A percentile compares a stretch with the other conserved stretches of the same genome.
These are phyloP conservation scores for Salix exigua DNA, from an alignment of 345 rosid species.

Conservation along the genomic window DNA sequence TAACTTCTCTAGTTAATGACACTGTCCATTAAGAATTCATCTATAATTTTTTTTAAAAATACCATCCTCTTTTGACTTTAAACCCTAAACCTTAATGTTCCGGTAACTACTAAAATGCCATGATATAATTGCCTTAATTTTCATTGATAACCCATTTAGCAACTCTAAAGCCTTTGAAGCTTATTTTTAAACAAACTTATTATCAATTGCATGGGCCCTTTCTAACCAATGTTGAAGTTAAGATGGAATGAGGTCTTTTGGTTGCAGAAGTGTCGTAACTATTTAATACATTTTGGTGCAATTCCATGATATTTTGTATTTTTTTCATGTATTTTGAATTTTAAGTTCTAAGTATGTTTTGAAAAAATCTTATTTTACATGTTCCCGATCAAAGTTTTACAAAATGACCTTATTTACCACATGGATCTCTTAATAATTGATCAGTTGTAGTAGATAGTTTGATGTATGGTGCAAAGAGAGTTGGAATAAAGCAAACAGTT, in stretches of 20 bases:
- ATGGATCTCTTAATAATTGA: not conserved
- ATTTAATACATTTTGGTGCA: not conserved
- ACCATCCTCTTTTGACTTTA: not conserved
- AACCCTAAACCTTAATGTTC: not conserved
- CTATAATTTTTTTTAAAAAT: too few relatives aligned
- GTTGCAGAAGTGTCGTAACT: not conserved
- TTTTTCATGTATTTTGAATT: not conserved
- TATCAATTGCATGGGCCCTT: not conserved
- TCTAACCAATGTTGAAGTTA: not conserved
- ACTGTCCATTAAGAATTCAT: not conserved
- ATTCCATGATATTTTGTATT: not conserved
- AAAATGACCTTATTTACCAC: not conserved
- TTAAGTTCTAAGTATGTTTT: not conserved
- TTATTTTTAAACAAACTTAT: not conserved
- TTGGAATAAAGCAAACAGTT: not conserved
- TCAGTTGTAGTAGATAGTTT: not conserved
- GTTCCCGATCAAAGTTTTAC: not conserved
- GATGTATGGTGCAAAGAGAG: not conserved
- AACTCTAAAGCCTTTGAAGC: not conserved
- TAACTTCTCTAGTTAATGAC: not conserved
- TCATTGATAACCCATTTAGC: not conserved
- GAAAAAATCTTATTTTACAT: not conserved
- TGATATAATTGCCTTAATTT: not conserved
- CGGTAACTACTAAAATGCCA: not conserved
- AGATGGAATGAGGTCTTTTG: not conserved